Evolutionary conservation across 73 alveolate genomes (phyloP), one percentile per base, ranked within the genome.

Genomic region (Paraurostyla sp.): DNA sequence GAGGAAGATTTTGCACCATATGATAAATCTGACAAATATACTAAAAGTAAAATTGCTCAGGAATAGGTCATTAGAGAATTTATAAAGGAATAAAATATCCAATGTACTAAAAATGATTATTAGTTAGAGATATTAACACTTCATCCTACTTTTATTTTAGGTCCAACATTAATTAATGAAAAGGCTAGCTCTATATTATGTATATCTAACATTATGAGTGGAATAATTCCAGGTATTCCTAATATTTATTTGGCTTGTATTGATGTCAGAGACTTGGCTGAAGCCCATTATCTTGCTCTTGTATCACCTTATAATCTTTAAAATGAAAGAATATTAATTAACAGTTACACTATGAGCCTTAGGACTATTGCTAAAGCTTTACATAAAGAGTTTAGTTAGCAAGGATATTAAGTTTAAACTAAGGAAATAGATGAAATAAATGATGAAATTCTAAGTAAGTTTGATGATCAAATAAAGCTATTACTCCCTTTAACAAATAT

Each of bases 1-100:
- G 86, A 73, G 46, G 51, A 73, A 20, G 86, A 73, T 49, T 43
- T 46, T 73, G 86, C 86, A 43, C 86, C 86, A 48, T 2, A 18
- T 18, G 86, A 40, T 13, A 38, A 56, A 16, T 50, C 54, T 22
- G 86, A 73, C 6, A 43, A 50, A 16, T 73, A 73, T 73, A 20
- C 71, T 3, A 43, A 33, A 38, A 48, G 71, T 73, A 73, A 73
- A 29, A 73, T 73, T 23, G 71, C 48, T 13, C 40, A 73, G 42
- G 86, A 73, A 25, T 22, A 48, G 20, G 86, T 45, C 20, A 45
- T 73, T 11, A 73, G 50, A 18, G 71, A 73, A 4, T 73, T 73
- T 50, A 11, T 33, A 13, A 40, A 49, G 33, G n/a, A 73, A 7
- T 50, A 73, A 38, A 4, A 22, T 7, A 30, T n/a, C n/a, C n/a